Conservation (phyloP, 2,329 filamentous ascomycete species). For the Penicillium sclerotigenum region DNA sequence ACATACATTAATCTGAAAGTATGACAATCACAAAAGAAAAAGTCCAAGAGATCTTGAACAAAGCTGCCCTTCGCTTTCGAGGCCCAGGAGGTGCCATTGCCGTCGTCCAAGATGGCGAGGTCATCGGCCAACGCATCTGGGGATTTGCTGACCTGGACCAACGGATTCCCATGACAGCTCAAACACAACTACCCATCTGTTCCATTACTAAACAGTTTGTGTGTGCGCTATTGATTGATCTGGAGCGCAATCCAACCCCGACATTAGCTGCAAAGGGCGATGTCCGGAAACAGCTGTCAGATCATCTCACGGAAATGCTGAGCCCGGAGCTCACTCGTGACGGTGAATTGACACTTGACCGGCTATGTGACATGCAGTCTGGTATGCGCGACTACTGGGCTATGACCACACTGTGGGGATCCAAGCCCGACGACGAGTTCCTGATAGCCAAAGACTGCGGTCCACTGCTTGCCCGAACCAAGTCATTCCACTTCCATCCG, state of each 20-base stretch:
- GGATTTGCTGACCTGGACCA: constrained; percentile 45
- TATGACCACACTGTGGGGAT: constrained; percentile 44
- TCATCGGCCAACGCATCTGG: constrained; percentile 41
- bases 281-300: constrained; percentile 31
- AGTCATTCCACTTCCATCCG: constrained; percentile 43
- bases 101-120: constrained; percentile 44
- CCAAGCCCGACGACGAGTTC: constrained; percentile 41
- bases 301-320: constrained; percentile 26
- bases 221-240: constrained; percentile 37
- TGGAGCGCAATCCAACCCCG: constrained; percentile 35
- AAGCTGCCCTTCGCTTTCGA: constrained; percentile 24
- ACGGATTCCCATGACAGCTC: constrained; percentile 35
- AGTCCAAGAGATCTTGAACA: constrained; percentile 18
- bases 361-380: constrained; percentile 44
- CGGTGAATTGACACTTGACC: constrained; percentile 35
- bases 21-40: constrained; percentile 11
- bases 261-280: constrained; percentile 28
- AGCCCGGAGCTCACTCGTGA: constrained; percentile 23
- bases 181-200: constrained; percentile 46
- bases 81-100: constrained; percentile 46
- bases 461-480: constrained; percentile 32
- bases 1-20: neutral
- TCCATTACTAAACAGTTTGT: constrained; percentile 50
- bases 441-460: constrained; percentile 32
- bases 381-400: constrained; percentile 49